Conservation (phyloP, 768 basidiomycete genomes). For the Favolaschia claudopus region DNA sequence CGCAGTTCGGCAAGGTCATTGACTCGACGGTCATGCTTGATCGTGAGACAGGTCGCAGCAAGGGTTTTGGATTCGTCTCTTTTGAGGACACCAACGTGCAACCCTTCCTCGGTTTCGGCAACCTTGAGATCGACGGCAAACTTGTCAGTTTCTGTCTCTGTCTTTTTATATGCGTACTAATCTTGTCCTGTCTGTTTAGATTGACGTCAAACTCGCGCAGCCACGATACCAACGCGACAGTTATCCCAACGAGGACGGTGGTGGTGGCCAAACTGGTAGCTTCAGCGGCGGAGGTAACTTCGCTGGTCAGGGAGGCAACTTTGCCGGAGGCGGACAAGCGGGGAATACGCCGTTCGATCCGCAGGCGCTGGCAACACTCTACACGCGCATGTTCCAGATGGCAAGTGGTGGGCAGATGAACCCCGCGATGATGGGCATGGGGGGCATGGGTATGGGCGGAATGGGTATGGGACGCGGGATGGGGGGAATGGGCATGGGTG, state of each 20-base stretch:
- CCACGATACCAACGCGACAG: conserved; percentile 84
- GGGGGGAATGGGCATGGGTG: conserved; percentile 47
- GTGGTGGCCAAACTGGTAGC: conserved; percentile 46
- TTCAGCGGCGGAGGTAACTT: conserved; percentile 42
- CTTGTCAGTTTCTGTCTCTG: conserved; percentile 61
- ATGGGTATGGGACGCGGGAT: conserved; percentile 49
- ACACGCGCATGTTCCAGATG: conserved; percentile 95
- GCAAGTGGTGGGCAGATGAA: conserved; percentile 65
- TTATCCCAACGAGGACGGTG: conserved; percentile 58
- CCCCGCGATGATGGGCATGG: conserved; percentile 62
- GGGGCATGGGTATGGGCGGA: conserved; percentile 44
- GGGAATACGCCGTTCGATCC: conserved; percentile 85
- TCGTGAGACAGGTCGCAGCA: conserved; percentile 91
- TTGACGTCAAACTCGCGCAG: conserved; percentile 97
- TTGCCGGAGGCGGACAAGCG: conserved; percentile 33
- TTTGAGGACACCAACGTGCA: conserved; percentile 93
- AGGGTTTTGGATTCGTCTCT: conserved; percentile 98
- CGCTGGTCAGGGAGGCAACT: conserved; percentile 22
- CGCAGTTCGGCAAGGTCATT: conserved; percentile 93
- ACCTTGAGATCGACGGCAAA: conserved; percentile 94
- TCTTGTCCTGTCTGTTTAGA: conserved; percentile 54
- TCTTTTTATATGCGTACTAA: not conserved
- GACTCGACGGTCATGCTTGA: conserved; percentile 99
- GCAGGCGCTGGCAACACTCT: conserved; percentile 89
- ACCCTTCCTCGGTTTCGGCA: conserved; percentile 86